These are phyloP conservation scores for Fusarium illudens DNA, from an alignment of 2,329 filamentous ascomycete genomes.

Conservation along the genomic window DNA sequence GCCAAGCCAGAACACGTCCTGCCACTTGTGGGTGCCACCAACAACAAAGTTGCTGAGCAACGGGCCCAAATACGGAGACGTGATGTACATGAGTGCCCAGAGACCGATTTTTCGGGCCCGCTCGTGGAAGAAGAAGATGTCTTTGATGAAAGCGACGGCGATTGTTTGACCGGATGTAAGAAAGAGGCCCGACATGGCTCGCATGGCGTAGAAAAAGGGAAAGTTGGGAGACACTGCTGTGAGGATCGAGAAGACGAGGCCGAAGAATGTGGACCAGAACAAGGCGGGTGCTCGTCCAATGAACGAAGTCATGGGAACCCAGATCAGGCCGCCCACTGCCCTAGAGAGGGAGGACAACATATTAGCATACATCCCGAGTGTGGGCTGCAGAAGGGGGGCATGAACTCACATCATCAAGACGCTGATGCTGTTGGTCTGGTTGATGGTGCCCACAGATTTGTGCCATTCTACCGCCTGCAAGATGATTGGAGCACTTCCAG, in stretches of 20 bases:
- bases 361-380: neutral
- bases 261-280: slow-evolving; percentile 30
- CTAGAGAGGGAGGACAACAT: neutral
- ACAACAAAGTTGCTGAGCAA: slow-evolving; percentile 60
- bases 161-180: slow-evolving; percentile 55
- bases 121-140: slow-evolving; percentile 69
- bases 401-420: slow-evolving; percentile 26
- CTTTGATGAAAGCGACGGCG: slow-evolving; percentile 63
- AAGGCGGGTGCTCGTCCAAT: slow-evolving; percentile 31
- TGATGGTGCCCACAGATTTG: slow-evolving; percentile 9
- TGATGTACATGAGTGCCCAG: slow-evolving; percentile 54
- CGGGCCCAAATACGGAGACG: slow-evolving; percentile 56
- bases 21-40: slow-evolving; percentile 52
- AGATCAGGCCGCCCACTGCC: slow-evolving; percentile 26
- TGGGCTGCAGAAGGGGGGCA: neutral
- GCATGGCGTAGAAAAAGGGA: slow-evolving; percentile 14
- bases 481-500: slow-evolving; percentile 17
- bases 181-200: slow-evolving; percentile 51
- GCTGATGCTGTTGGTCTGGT: slow-evolving; percentile 31
- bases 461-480: slow-evolving; percentile 22
- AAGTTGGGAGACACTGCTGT: slow-evolving; percentile 17
- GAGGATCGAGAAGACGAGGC: slow-evolving; percentile 24
- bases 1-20: slow-evolving; percentile 58
- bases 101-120: slow-evolving; percentile 60
- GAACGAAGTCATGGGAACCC: slow-evolving; percentile 31